Evolutionary conservation across 768 basidiomycete species (phyloP).

Genomic region (Termitomyces sp.): DNA sequence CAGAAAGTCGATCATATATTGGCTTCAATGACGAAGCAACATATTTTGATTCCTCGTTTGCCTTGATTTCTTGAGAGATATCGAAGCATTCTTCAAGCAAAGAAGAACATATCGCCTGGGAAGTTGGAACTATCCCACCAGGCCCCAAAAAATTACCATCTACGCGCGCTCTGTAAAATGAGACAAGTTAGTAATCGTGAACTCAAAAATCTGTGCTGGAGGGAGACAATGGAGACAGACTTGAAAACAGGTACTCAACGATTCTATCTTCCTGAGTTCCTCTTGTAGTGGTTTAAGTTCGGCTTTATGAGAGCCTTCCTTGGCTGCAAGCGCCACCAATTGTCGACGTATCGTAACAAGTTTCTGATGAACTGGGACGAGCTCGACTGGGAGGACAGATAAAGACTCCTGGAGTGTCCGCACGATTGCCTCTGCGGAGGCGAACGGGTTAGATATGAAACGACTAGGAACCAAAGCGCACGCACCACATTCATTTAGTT

Average conservation of each 20-base stretch:
- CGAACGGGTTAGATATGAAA: neutral
- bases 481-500: conserved; percentile 89
- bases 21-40: conserved; percentile 84
- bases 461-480: conserved; percentile 10
- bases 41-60: conserved; percentile 84
- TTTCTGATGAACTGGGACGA: conserved; percentile 86
- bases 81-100: conserved; percentile 97
- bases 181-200: conserved; percentile 6
- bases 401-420: conserved; percentile 77
- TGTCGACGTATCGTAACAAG: conserved; percentile 85
- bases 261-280: conserved; percentile 93
- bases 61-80: conserved; percentile 91
- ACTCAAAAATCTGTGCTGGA: conserved; percentile 15
- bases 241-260: conserved; percentile 62
- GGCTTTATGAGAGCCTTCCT: conserved; percentile 77
- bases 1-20: conserved; percentile 86
- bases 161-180: conserved; percentile 66
- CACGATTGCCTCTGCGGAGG: conserved; percentile 67
- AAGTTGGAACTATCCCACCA: conserved; percentile 83
- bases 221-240: conserved; percentile 25
- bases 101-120: conserved; percentile 88
- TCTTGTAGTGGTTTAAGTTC: conserved; percentile 89
- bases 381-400: conserved; percentile 82
- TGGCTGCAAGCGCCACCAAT: conserved; percentile 82
- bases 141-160: conserved; percentile 95